Evolutionary conservation across 2,329 filamentous ascomycete genomes (phyloP).

Genomic region (Beauveria rudraprayagi): DNA sequence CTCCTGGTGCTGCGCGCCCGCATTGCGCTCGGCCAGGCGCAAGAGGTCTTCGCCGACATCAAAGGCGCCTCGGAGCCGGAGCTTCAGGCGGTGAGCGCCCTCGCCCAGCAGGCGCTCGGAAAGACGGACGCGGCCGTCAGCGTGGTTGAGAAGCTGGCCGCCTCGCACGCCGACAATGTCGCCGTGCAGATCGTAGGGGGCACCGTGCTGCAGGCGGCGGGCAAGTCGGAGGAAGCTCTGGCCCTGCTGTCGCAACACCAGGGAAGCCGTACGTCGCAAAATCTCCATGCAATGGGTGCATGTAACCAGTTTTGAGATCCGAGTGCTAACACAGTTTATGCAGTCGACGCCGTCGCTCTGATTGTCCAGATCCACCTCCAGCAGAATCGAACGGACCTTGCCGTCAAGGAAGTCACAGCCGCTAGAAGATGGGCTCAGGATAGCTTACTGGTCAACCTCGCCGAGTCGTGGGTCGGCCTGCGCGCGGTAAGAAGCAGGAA

Average conservation of each 20-base stretch:
- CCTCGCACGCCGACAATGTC: conserved; percentile 61
- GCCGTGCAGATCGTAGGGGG: conserved; percentile 75
- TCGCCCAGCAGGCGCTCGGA: conserved; percentile 60
- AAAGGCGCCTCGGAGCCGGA: conserved; percentile 61
- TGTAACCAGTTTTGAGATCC: neutral
- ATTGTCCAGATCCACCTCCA: conserved; percentile 88
- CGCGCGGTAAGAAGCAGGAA: conserved; percentile 53
- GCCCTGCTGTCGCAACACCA: conserved; percentile 74
- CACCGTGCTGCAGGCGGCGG: conserved; percentile 72
- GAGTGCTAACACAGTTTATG: conserved; percentile 17
- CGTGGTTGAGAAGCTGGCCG: conserved; percentile 58
- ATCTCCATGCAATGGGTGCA: neutral
- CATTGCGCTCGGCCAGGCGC: conserved; percentile 71
- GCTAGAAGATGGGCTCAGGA: conserved; percentile 94
- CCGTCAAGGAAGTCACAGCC: conserved; percentile 76
- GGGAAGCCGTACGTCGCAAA: conserved; percentile 60
- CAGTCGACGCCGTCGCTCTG: conserved; percentile 70
- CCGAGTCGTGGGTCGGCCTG: conserved; percentile 90
- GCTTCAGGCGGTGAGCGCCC: conserved; percentile 64
- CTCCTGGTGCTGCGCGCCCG: conserved; percentile 75
- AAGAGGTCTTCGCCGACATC: conserved; percentile 63
- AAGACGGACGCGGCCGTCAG: conserved; percentile 54
- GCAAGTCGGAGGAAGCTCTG: conserved; percentile 78
- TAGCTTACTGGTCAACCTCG: conserved; percentile 84
- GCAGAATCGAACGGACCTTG: conserved; percentile 86